phyloP scores from a whole-genome alignment of 352 stramenopile genomes.

The Pythium grandisporangium region DNA sequence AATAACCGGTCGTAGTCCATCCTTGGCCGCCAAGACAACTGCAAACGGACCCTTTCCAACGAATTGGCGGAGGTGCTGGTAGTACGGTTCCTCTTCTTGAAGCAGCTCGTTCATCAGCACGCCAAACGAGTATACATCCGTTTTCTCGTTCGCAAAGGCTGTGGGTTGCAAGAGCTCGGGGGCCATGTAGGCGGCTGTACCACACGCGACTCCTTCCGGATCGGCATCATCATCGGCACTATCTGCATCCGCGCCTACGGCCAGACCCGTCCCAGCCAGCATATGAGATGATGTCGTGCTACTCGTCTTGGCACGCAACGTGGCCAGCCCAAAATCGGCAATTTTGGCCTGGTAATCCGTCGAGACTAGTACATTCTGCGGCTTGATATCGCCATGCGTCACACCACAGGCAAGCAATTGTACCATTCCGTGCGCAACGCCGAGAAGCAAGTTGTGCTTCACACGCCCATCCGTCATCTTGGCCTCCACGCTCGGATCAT shows the following conservation, averaged over 20 bases:
- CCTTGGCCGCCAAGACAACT: conserved; percentile 17
- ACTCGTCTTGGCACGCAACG: conserved; percentile 15
- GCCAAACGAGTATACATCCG: conserved; percentile 30
- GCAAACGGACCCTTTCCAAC: conserved; percentile 23
- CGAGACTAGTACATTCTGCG: conserved; percentile 56
- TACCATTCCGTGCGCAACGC: conserved; percentile 21
- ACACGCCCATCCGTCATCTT: conserved; percentile 30
- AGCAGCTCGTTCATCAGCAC: conserved; percentile 32
- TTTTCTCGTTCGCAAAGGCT: conserved; percentile 17
- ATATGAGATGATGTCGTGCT: conserved; percentile 23
- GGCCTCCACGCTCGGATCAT: conserved; percentile 16
- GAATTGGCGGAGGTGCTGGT: conserved; percentile 21
- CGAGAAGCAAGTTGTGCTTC: conserved; percentile 23
- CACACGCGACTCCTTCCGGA: conserved; percentile 18
- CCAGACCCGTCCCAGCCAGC: conserved; percentile 5
- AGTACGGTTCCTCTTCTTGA: conserved; percentile 32
- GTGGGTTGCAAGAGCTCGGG: conserved; percentile 23
- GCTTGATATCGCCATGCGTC: conserved; percentile 56
- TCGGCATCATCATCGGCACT: conserved; percentile 14
- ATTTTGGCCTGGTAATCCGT: conserved; percentile 74
- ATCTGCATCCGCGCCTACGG: conserved; percentile 3
- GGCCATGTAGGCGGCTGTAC: conserved; percentile 45
- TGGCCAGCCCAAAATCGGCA: conserved; percentile 56
- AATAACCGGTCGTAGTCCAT: conserved; percentile 14
- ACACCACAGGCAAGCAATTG: conserved; percentile 27